A percentile compares a stretch with the other conserved stretches of the same genome.
Conservation (phyloP, 768 basidiomycete genomes). For the Agaricus blazei region DNA sequence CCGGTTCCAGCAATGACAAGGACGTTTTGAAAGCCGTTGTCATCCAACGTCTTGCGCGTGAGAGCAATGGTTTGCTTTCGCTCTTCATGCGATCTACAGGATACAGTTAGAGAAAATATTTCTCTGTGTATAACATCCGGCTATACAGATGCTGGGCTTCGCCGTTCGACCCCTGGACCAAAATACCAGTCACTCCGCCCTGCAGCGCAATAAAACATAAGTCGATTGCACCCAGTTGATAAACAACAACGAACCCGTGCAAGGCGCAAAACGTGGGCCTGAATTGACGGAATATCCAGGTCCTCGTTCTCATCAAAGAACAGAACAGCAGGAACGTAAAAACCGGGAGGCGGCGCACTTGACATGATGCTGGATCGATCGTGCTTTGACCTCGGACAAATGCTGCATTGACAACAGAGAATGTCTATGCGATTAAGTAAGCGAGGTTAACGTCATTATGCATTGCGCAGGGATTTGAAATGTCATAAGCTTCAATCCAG, state of each 20-base stretch:
- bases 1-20: conserved; percentile 83
- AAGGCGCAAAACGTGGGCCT: conserved; percentile 67
- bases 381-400: not conserved
- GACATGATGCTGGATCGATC: conserved; percentile 18
- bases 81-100: conserved; percentile 54
- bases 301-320: conserved; percentile 69
- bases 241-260: conserved; percentile 47
- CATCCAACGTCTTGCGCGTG: conserved; percentile 68
- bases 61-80: conserved; percentile 56
- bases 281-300: conserved; percentile 61
- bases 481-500: too few relatives aligned
- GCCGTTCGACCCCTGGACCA: conserved; percentile 72
- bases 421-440: not conserved
- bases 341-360: conserved; percentile 55
- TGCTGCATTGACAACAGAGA: not conserved
- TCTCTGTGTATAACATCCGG: not conserved
- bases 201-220: conserved; percentile 25
- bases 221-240: conserved; percentile 12
- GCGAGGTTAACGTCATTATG: too few relatives aligned
- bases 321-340: conserved; percentile 76
- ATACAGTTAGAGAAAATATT: not conserved
- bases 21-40: conserved; percentile 61
- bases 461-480: too few relatives aligned
- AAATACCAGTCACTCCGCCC: conserved; percentile 70
- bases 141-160: conserved; percentile 65